Evolutionary conservation across 805 yeast genomes (phyloP), one percentile per base, ranked within the genome.

Genomic region (Saccharomycopsis malanga): DNA sequence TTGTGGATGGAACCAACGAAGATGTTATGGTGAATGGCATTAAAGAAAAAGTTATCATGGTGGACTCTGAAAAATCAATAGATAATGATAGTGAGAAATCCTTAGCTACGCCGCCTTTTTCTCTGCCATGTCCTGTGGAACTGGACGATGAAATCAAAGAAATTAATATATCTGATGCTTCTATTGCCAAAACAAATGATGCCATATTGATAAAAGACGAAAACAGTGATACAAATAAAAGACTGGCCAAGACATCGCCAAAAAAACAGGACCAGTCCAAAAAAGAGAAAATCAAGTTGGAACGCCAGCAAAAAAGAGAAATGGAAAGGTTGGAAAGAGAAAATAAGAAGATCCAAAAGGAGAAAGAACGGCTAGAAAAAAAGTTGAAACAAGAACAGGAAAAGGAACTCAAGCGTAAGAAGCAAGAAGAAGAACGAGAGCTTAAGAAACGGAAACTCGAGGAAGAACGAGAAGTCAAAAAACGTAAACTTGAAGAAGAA

Each of bases 401-500:
- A 21, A 23, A 25, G 24, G 46, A 40, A 21, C 18, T 12, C 5
- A 41, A 49, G 32, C 34, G 18, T 9, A 34, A 18, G 20, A 44
- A 20, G 21, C n/a, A 9, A 27, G 46, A 48, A 23, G 34, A 41
- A 42, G 46, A 39, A 21, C 24, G 22, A 36, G 52, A 48, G 22
- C 32, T 29, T n/a, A 41, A 44, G 34, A 42, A 39, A 38, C 22
- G 21, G 25, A 44, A 32, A 22, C 9, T 32, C 15, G 42, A 30
- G 17, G 43, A 41, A 41, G 47, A 50, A 21, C 27, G 35, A 24
- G 52, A 51, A 32, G 45, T 34, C 15, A 39, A 42, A 39, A 44
- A 34, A 35, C 24, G 27, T 17, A 39, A 45, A 17, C 25, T 34
- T 34, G 53, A 51, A 36, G 47, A 51, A 23, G 49, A 47, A 24